Conservation (phyloP, 768 basidiomycete genomes). For the Lactifluus piperatus region DNA sequence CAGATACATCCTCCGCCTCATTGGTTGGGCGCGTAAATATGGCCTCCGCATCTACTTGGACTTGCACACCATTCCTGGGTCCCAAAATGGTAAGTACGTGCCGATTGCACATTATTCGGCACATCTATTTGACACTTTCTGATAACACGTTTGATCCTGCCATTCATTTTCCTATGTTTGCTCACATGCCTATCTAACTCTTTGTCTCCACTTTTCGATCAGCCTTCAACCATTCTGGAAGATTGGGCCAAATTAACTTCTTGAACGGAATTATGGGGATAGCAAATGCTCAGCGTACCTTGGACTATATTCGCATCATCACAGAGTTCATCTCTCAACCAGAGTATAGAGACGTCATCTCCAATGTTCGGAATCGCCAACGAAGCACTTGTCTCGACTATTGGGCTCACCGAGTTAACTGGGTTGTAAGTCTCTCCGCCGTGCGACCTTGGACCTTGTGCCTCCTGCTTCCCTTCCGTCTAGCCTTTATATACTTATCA, state of each 20-base stretch:
- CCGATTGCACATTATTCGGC: neutral
- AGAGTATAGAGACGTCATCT: slow-evolving; percentile 55
- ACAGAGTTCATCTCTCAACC: slow-evolving; percentile 80
- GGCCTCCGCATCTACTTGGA: slow-evolving; percentile 79
- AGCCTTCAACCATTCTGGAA: slow-evolving; percentile 57
- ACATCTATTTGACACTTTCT: slow-evolving; percentile 12
- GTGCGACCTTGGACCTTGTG: slow-evolving; percentile 29
- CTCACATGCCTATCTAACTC: neutral
- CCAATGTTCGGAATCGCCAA: slow-evolving; percentile 59
- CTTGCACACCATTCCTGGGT: slow-evolving; percentile 74
- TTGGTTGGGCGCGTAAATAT: slow-evolving; percentile 87
- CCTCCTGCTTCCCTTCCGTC: neutral
- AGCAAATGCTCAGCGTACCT: slow-evolving; percentile 76
- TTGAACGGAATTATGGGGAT: slow-evolving; percentile 75
- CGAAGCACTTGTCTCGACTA: slow-evolving; percentile 45
- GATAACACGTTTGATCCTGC: neutral
- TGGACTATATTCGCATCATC: slow-evolving; percentile 70
- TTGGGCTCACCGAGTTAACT: slow-evolving; percentile 48
- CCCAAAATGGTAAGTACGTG: slow-evolving; percentile 53
- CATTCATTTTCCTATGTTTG: neutral
- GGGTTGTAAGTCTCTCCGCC: slow-evolving; percentile 43
- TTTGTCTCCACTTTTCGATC: neutral
- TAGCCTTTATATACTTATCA: neutral
- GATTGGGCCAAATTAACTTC: slow-evolving; percentile 52
- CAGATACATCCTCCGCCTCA: slow-evolving; percentile 60